phyloP scores from a whole-genome alignment of 495 filamentous ascomycete genomes.

The Halenospora varia region DNA sequence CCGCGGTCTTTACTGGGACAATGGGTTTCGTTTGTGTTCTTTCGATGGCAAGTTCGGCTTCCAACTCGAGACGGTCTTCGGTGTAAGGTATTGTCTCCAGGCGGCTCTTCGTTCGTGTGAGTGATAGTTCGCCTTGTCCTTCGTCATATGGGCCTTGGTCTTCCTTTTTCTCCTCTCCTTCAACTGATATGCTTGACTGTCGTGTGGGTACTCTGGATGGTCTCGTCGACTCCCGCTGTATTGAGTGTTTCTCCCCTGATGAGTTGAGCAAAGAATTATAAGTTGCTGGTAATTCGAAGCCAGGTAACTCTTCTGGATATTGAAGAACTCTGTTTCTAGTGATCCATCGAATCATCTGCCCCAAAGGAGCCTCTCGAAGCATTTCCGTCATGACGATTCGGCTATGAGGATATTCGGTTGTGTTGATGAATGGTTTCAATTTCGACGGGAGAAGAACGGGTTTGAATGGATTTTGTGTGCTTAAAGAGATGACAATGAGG shows the following conservation, averaged over 20 bases:
- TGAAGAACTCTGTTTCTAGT: constrained; percentile 43
- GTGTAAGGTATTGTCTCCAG: constrained; percentile 33
- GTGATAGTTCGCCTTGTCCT: constrained; percentile 55
- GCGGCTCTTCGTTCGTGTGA: constrained; percentile 34
- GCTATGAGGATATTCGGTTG: neutral
- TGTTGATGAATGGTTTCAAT: neutral
- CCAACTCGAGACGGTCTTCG: constrained; percentile 37
- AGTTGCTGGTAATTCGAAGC: constrained; percentile 44
- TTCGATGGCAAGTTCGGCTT: constrained; percentile 36
- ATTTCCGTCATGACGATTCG: constrained; percentile 25
- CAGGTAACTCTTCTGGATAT: constrained; percentile 51
- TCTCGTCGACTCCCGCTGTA: neutral
- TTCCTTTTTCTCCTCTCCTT: constrained; percentile 14
- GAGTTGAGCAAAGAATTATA: constrained; percentile 37
- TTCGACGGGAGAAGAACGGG: neutral
- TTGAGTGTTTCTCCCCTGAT: constrained; percentile 10
- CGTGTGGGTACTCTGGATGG: constrained; percentile 3
- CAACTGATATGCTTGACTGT: constrained; percentile 3
- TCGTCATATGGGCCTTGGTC: constrained; percentile 44
- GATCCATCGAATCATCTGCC: constrained; percentile 48
- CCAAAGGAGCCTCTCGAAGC: constrained; percentile 49
- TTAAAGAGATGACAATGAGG: no score
- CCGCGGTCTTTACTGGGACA: constrained; percentile 34
- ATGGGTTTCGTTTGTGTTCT: constrained; percentile 45
- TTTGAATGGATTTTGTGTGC: no score